Base-by-base conservation (phyloP, 495 filamentous ascomycete species). In the Usnea hakonensis region DNA sequence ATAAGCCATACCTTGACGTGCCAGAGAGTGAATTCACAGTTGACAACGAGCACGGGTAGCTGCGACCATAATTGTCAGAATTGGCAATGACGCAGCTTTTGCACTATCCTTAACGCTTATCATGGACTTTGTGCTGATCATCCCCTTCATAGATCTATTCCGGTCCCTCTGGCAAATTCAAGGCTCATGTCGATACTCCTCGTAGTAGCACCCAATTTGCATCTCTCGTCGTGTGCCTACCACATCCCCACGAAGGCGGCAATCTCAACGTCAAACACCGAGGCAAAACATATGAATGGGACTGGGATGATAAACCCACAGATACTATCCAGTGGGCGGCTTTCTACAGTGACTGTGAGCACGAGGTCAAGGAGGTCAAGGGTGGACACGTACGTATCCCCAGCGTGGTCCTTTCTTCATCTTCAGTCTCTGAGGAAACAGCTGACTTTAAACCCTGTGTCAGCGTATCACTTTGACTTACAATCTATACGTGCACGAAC, bases 281-380 rank as follows among this genome's bases (percentile, higher is more conserved):
- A 5, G 23, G 23, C 14, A 26, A 30, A 30, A 30, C 1, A 7
- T 13, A 16, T 8, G 46, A 50, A 13, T 50, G 26, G 21, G 23
- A 8, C 10, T 48, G 44, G 44, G 44, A 23, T 11, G 0, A 48
- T 74, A 80, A 64, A 57, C 67, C 6, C 67, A 66, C 11, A 44
- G 75, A 40, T 62, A 16, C 64, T 1, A 74, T 85, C 54, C 69
- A 79, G 26, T 87, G 81, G 83, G 81, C 78, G 0, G 83, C 83
- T 2, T 87, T 87, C 69, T 86, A 84, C 66, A 81, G 77, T 60
- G 82, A 86, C 64, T 84, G 79, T 63, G 78, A 82, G 65, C 83
- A 86, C 65, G 81, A 86, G 68, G 77, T 86, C 32, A 69, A 77
- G 4, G 70, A 74, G 17, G 74, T 86, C 37, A 80, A 72, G 0